Evolutionary conservation across 2,329 filamentous ascomycete species (phyloP), one percentile per base, ranked within the genome.

Genomic region (Cyphellophora europaea): DNA sequence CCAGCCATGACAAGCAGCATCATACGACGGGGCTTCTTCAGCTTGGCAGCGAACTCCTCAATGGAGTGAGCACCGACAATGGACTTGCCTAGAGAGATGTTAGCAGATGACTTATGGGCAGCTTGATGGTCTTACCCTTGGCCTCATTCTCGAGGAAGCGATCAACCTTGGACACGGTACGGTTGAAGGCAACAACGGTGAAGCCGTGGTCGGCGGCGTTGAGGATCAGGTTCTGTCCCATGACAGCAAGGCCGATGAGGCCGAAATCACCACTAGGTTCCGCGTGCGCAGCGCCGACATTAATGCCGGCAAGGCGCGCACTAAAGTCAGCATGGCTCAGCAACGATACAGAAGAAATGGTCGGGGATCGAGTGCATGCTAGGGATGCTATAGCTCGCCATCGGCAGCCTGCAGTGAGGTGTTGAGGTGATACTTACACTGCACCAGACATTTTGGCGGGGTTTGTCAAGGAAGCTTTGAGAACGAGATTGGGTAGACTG

Each of bases 1-100:
- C 91, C 91, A 54, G 91, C 91, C 82, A 95, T 93, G 69, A 98
- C 91, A 52, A 98, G 82, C 57, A 98, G 78, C 91, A 98, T 98
- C 67, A 98, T 78, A 56, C 88, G 83, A 56, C 91, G 86, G 57
- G 91, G 91, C 57, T 76, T 85, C 85, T 96, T 96, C 63, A 98
- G 83, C 78, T 95, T 95, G 66, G 77, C 68, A 59, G 89, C 77
- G 62, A 98, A 95, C 67, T 98, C 91, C 73, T 94, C 76, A 62
- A 86, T 82, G 57, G 79, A 83, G 71, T 94, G 81, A 54, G 91
- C 89, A 62, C 91, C 91, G 49, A 95, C 77, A 54, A 98, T 82
- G 55, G 85, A 82, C 77, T 94, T 95, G 72, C 88, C 79, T 74
- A 37, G n/a, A n/a, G n/a, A n/a, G n/a, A n/a, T n/a, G n/a, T n/a